Base-by-base conservation (phyloP, 768 basidiomycete genomes). In the Suillus weaverae region DNA sequence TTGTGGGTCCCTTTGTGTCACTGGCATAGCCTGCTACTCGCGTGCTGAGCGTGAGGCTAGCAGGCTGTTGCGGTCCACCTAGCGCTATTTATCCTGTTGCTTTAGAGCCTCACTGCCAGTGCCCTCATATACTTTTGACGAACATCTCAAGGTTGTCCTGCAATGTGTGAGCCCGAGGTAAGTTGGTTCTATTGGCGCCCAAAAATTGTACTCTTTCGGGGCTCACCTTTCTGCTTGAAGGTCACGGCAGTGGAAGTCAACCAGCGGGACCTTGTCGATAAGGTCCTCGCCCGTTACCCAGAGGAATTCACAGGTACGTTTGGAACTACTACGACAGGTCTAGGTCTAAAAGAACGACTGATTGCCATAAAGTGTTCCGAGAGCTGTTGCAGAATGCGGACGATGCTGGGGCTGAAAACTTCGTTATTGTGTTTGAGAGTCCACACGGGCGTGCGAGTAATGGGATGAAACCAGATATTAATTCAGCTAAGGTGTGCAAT, bases 331-430 rank as follows among this genome's bases (percentile, higher is more conserved):
- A 54, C 6, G 5, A 14, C 32, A 35, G 20, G 53, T 35, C 14
- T 20, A n/a, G 20, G 53, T 35, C 32, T 2, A 20, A 33, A 35
- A n/a, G 18, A 7, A n/a, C 11, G 32, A 54, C 33, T 54, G 3
- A 54, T 33, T 35, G 20, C 11, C 6, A n/a, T 54, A 20, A 33
- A 76, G 83, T 86, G 46, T 81, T 83, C 62, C 73, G 86, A 57
- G 86, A 86, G 68, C 74, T 87, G 26, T 70, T 86, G 10, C 85
- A 86, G 70, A 87, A 87, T 70, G 83, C 86, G 11, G 84, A 85
- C 66, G 84, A 86, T 72, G 84, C 79, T 1, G 76, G 73, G 1
- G 74, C 80, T 1, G 70, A 64, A 22, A 66, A 50, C 0, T 73
- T 81, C 13, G 71, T 80, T 63, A 69, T 83, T 4, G 74, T 73